phyloP scores from a whole-genome alignment of 768 basidiomycete genomes.

The Tricholoma matsutake region DNA sequence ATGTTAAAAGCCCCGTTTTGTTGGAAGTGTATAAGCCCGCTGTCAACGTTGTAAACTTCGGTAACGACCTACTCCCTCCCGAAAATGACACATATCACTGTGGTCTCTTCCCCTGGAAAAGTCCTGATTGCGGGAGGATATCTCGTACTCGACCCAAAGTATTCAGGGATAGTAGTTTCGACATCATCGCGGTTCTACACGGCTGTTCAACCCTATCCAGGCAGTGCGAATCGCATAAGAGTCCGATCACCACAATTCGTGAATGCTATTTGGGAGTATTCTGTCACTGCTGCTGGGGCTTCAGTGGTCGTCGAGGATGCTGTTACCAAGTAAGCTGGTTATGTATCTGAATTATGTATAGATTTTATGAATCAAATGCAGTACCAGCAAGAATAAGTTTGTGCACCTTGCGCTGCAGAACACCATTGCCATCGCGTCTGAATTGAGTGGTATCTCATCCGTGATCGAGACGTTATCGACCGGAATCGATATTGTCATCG shows the following conservation, averaged over 20 bases:
- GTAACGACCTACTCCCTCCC: constrained; percentile 5
- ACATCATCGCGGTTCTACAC: constrained; percentile 96
- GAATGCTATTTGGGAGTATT: constrained; percentile 76
- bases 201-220: constrained; percentile 43
- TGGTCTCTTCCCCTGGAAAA: constrained; percentile 92
- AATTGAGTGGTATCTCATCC: constrained; percentile 46
- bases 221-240: constrained; percentile 44
- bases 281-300: constrained; percentile 38
- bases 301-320: constrained; percentile 31
- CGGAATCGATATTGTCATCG: constrained; percentile 76
- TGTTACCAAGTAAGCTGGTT: constrained; percentile 37
- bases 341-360: constrained; percentile 10
- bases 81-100: constrained; percentile 51
- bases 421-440: constrained; percentile 64
- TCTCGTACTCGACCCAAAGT: constrained; percentile 87
- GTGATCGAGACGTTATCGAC: constrained; percentile 41
- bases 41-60: neutral
- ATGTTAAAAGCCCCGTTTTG: neutral
- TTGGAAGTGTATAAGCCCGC: neutral
- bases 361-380: constrained; percentile 18
- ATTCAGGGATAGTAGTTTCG: constrained; percentile 85
- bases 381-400: constrained; percentile 79
- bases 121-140: constrained; percentile 95
- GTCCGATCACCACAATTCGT: constrained; percentile 92
- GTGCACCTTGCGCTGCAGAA: constrained; percentile 86